Conservation (phyloP, 352 stramenopile species). For the Globisporangium lucens region DNA sequence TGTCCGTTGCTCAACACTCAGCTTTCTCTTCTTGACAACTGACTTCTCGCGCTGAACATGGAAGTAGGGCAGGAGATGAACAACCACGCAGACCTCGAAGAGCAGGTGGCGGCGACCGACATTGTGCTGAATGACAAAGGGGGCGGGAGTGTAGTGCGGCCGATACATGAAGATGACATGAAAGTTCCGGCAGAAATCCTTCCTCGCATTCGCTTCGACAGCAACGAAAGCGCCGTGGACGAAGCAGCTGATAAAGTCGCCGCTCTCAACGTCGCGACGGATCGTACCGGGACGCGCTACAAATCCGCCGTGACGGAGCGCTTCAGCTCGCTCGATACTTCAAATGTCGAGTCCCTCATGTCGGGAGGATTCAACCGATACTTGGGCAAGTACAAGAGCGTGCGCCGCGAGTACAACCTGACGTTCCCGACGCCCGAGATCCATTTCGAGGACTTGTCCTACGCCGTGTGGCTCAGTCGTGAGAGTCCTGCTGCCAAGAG, state of each 20-base stretch:
- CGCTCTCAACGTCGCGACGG: not conserved
- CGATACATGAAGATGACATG: not conserved
- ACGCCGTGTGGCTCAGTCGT: conserved; percentile 34
- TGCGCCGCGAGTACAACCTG: conserved; percentile 46
- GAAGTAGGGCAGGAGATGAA: not conserved
- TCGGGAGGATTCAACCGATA: conserved; percentile 55
- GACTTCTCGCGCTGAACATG: not conserved
- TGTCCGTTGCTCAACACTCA: not conserved
- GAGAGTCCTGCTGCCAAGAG: conserved; percentile 29
- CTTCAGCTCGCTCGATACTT: conserved; percentile 40
- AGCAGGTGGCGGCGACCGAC: conserved; percentile 14
- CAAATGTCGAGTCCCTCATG: conserved; percentile 53
- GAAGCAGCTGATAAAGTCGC: conserved; percentile 5
- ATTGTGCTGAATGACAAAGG: conserved; percentile 6
- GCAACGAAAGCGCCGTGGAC: not conserved
- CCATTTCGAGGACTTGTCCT: conserved; percentile 54
- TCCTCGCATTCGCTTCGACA: conserved; percentile 1
- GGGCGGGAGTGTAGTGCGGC: not conserved
- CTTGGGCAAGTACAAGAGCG: conserved; percentile 40
- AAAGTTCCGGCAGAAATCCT: not conserved
- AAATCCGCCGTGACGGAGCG: conserved; percentile 25
- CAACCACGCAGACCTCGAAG: conserved; percentile 1
- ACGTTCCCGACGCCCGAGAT: conserved; percentile 56
- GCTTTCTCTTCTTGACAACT: too few relatives aligned
- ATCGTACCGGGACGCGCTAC: not conserved